These are phyloP conservation scores for Lactarius hatsudake DNA, from an alignment of 768 basidiomycete genomes.

Conservation along the genomic window DNA sequence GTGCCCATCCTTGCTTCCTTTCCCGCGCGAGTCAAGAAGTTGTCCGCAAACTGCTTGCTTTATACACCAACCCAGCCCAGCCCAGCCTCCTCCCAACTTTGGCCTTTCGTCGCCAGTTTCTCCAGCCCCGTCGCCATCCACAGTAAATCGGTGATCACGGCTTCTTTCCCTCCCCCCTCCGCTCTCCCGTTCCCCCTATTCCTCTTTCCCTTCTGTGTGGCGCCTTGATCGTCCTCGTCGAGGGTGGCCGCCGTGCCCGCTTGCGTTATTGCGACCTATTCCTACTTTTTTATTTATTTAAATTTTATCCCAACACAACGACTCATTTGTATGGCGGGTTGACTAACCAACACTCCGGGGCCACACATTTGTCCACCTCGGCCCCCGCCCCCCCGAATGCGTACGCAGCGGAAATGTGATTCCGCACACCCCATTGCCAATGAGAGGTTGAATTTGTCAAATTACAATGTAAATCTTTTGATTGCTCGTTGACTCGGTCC, in stretches of 20 bases:
- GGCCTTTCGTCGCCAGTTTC: not conserved
- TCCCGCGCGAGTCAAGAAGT: conserved; percentile 13
- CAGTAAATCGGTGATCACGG: not conserved
- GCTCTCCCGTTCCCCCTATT: not conserved
- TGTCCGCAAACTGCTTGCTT: not conserved
- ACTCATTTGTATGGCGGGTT: not conserved
- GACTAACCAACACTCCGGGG: not conserved
- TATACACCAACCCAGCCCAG: not conserved
- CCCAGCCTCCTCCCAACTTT: not conserved
- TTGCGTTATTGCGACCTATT: not conserved
- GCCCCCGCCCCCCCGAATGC: not conserved
- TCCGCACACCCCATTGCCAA: not conserved
- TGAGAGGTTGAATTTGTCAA: not conserved
- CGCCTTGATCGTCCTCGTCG: conserved; percentile 15
- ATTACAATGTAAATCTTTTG: not conserved
- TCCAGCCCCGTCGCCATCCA: not conserved
- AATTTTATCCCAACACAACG: too few species aligned
- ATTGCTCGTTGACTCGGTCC: not conserved
- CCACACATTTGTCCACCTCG: not conserved
- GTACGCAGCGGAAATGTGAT: not conserved
- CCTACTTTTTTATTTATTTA: too few species aligned
- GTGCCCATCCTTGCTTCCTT: not conserved
- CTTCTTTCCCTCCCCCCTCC: not conserved
- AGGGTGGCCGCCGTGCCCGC: not conserved
- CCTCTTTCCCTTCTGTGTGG: not conserved